Percentiles rank a stretch among this genome's conserved stretches.
These are phyloP conservation scores for Basipetospora chlamydospora DNA, from an alignment of 2,329 filamentous ascomycete genomes.

Conservation along the genomic window DNA sequence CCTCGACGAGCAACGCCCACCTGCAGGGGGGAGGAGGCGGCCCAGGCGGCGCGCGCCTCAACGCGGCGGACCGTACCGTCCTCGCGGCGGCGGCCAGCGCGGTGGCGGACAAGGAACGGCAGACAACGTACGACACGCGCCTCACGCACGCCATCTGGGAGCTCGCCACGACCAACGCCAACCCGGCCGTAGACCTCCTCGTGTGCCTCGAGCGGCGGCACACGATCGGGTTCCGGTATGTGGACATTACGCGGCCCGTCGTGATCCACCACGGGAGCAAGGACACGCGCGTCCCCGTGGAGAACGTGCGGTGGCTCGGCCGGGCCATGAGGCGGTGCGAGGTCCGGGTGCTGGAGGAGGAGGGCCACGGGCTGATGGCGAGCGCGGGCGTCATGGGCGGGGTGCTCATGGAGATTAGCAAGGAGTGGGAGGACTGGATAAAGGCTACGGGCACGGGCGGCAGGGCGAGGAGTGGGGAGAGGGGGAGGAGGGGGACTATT, in stretches of 20 bases:
- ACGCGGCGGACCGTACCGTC: conserved; percentile 17
- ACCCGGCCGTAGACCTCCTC: conserved; percentile 83
- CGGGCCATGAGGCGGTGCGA: conserved; percentile 90
- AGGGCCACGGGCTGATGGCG: conserved; percentile 93
- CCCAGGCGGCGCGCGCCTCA: conserved; percentile 11
- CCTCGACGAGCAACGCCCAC: conserved; percentile 9
- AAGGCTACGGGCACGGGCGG: conserved; percentile 32
- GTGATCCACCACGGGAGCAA: conserved; percentile 89
- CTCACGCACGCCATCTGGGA: conserved; percentile 93
- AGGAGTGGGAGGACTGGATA: conserved; percentile 86
- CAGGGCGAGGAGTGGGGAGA: not conserved
- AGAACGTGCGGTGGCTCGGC: conserved; percentile 89
- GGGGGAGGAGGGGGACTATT: conserved; percentile 1
- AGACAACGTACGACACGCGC: conserved; percentile 64
- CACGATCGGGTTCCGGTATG: conserved; percentile 89
- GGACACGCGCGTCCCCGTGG: conserved; percentile 82
- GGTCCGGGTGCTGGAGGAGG: conserved; percentile 75
- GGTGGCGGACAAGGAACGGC: conserved; percentile 55
- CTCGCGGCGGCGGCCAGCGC: conserved; percentile 43
- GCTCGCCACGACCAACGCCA: conserved; percentile 76
- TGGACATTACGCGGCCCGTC: conserved; percentile 81
- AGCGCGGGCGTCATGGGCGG: conserved; percentile 84
- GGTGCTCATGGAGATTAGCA: conserved; percentile 85
- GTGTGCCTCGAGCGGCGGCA: conserved; percentile 85
- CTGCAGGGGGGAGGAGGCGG: conserved; percentile 5